Evolutionary conservation across 306 rosid species (phyloP).

Genomic region (Ormosia emarginata): DNA sequence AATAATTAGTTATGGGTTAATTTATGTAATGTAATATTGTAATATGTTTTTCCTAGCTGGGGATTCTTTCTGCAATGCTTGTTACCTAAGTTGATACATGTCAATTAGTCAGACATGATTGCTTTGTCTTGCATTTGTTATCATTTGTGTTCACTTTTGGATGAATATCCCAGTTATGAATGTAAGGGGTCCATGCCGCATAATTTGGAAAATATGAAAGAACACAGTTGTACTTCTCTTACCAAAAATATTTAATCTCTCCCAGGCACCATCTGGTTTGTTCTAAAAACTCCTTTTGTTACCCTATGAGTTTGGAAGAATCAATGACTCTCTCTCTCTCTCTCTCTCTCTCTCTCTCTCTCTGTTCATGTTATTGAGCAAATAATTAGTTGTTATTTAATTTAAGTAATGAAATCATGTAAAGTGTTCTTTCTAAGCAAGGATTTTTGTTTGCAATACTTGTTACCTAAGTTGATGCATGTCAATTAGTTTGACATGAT

Average conservation of each 20-base stretch:
- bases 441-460: not conserved
- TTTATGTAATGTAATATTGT: not conserved
- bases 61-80: not conserved
- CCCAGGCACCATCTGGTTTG: constrained; percentile 1
- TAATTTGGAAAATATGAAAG: not conserved
- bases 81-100: not conserved
- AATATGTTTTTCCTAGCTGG: not conserved
- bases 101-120: not conserved
- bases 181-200: not conserved
- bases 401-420: not conserved
- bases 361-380: not conserved
- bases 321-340: not conserved
- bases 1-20: not conserved
- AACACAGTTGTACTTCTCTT: not conserved
- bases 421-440: not conserved
- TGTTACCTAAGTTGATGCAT: constrained; percentile 13
- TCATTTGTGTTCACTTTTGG: not conserved
- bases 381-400: not conserved
- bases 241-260: not conserved
- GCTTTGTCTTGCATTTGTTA: not conserved
- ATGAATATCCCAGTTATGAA: not conserved
- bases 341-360: not conserved
- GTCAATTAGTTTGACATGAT: not conserved
- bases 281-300: not conserved
- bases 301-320: not conserved